Percentiles rank a stretch among this genome's conserved stretches.
phyloP scores from a whole-genome alignment of 768 basidiomycete genomes.

The Pisolithus albus region DNA sequence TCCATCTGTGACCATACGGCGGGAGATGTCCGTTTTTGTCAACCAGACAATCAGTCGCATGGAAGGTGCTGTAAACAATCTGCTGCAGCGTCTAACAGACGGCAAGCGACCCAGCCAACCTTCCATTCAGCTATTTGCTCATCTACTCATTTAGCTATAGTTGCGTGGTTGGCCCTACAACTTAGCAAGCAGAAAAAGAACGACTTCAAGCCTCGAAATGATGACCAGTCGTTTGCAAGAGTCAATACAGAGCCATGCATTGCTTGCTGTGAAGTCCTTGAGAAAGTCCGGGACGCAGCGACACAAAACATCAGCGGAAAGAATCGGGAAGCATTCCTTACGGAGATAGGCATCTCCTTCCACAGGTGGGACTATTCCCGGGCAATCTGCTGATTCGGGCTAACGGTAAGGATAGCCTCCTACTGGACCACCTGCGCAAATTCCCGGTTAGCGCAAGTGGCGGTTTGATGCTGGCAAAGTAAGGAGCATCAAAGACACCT shows the following conservation, averaged over 20 bases:
- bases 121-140: neutral
- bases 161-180: slow-evolving; percentile 67
- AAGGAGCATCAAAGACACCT: slow-evolving; percentile 21
- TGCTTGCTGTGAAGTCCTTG: slow-evolving; percentile 77
- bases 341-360: slow-evolving; percentile 90
- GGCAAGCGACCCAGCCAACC: slow-evolving; percentile 38
- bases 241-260: slow-evolving; percentile 93
- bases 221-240: slow-evolving; percentile 89
- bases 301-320: slow-evolving; percentile 80
- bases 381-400: neutral
- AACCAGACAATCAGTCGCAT: slow-evolving; percentile 79
- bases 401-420: slow-evolving; percentile 44
- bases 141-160: slow-evolving; percentile 42
- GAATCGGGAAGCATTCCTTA: slow-evolving; percentile 87
- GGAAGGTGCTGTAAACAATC: slow-evolving; percentile 72
- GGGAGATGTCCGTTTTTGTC: slow-evolving; percentile 92
- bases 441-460: slow-evolving; percentile 97
- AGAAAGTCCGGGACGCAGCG: slow-evolving; percentile 72
- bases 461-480: slow-evolving; percentile 98
- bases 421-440: slow-evolving; percentile 91
- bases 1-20: slow-evolving; percentile 76
- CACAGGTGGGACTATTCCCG: slow-evolving; percentile 53
- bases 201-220: slow-evolving; percentile 96
- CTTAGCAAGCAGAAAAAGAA: slow-evolving; percentile 90
- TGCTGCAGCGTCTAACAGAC: slow-evolving; percentile 79